Base-by-base conservation (phyloP, 148 eudicot genomes). In the Diospyros lotus region DNA sequence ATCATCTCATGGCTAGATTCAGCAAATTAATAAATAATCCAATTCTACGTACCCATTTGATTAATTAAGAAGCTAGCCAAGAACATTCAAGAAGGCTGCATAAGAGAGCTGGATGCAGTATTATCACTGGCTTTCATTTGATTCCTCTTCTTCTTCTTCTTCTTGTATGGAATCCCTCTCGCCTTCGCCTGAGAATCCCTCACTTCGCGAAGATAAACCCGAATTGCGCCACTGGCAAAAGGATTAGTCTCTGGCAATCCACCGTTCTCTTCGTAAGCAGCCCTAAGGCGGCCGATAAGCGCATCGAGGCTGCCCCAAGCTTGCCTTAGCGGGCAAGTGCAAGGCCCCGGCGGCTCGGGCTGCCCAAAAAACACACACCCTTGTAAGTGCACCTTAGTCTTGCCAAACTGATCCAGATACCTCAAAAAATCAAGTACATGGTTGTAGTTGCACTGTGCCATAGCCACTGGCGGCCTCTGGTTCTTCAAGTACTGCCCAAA, bases 271-370 rank as follows among this genome's bases (percentile, higher is more conserved):
- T 89, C 93, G 44, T 89, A 89, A 40, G 93, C 93, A 0, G 93
- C 90, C 51, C 93, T 54, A 1, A 89, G 87, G 64, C 93, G 77
- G 2, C 93, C 93, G 2, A 89, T 83, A 40, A 89, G 90, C 12
- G 93, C 93, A 13, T 89, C 93, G 7, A 89, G 85, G 75, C 93
- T 89, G 13, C 93, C 93, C 93, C 93, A 89, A 38, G 93, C 93
- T 66, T 89, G 93, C 82, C 84, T 81, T 2, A 89, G 80, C 0
- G 88, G 88, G 76, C 92, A 89, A 10, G 90, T 85, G 72, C 92
- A 89, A 14, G 92, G 92, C 62, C 87, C 90, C 4, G 93, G 83
- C 1, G 93, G 93, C 15, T 87, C 90, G 4, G 93, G 90, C 63
- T 89, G 93, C 73, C 93, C 93, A 45, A 81, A 89, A 28, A 81